Evolutionary conservation across 2,329 filamentous ascomycete genomes (phyloP), one percentile per base, ranked within the genome.

Genomic region (Cladosporium sp.): DNA sequence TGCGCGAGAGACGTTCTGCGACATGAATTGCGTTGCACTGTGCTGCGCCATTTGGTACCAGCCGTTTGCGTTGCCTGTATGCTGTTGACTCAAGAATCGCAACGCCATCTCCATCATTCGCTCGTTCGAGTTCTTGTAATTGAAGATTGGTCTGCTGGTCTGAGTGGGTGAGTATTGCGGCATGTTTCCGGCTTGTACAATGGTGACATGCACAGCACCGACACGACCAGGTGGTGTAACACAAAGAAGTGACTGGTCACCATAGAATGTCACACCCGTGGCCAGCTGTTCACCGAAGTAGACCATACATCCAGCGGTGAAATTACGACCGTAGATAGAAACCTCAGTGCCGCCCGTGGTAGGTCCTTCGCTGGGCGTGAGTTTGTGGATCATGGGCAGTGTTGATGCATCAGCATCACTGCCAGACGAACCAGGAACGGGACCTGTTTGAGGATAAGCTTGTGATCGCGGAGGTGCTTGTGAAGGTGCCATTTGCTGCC

Each of bases 331-430:
- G 8, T 96, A 78, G 57, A 94, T 83, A 0, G 90, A 93, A 3
- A 96, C 90, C 71, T 97, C 91, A 53, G 90, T 91, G 40, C 91
- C 91, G 59, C 91, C 91, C 35, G 84, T 84, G 58, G 86, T 89
- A 6, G 91, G 89, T 0, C 91, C 91, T 71, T 95, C 89, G 28
- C 82, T 82, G 0, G 92, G 91, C 35, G 94, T 90, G 60, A 96
- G 81, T 70, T 92, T 93, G 70, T 90, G 87, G 20, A 95, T 93
- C 17, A 83, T 82, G 1, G 87, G 83, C 2, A 82, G 73, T 5
- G 39, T 24, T 13, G 40, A 45, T 7, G 39, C 53, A 22, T 58
- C 56, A 8, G 40, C 35, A 5, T 58, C 48, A 20, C 45, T 50
- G 15, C 55, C 55, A n/a, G 55, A 42, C 10, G 37, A 50, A 5